Evolutionary conservation across 192 early-diverging fungal genomes (phyloP).

Genomic region (Linnemannia zychae): DNA sequence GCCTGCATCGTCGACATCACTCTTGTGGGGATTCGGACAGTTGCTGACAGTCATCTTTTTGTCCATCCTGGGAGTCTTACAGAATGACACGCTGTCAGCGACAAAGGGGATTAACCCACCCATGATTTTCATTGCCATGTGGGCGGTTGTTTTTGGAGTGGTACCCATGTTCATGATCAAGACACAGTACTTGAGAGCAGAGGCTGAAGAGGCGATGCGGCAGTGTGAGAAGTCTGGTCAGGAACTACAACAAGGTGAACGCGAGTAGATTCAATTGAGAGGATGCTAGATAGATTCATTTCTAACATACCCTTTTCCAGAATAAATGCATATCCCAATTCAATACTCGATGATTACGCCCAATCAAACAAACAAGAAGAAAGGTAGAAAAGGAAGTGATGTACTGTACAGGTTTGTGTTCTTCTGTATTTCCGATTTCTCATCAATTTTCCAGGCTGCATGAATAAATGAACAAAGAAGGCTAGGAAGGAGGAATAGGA

Average conservation of each 20-base stretch:
- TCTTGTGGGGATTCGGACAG: constrained; percentile 37
- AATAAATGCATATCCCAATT: background rate
- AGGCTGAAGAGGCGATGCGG: constrained; percentile 18
- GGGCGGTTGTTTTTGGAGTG: constrained; percentile 25
- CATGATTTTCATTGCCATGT: constrained; percentile 28
- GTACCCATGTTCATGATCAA: constrained; percentile 27
- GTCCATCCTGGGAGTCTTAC: constrained; percentile 11
- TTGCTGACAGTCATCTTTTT: constrained; percentile 27
- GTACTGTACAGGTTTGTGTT: background rate
- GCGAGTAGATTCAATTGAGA: background rate
- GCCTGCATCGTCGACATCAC: constrained; percentile 27
- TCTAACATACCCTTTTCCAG: background rate
- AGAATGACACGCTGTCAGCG: constrained; percentile 21
- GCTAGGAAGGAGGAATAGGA: background rate
- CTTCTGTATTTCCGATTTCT: background rate
- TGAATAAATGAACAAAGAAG: background rate
- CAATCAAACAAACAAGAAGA: background rate
- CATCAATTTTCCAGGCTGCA: background rate
- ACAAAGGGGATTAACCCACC: constrained; percentile 23
- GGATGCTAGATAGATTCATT: background rate
- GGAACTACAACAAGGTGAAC: background rate
- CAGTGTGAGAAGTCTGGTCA: background rate
- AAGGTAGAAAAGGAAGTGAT: background rate
- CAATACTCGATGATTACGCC: constrained; percentile 2
- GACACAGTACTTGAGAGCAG: constrained; percentile 18